phyloP scores from a whole-genome alignment of 83 land plant species.

The Picea engelmannii region DNA sequence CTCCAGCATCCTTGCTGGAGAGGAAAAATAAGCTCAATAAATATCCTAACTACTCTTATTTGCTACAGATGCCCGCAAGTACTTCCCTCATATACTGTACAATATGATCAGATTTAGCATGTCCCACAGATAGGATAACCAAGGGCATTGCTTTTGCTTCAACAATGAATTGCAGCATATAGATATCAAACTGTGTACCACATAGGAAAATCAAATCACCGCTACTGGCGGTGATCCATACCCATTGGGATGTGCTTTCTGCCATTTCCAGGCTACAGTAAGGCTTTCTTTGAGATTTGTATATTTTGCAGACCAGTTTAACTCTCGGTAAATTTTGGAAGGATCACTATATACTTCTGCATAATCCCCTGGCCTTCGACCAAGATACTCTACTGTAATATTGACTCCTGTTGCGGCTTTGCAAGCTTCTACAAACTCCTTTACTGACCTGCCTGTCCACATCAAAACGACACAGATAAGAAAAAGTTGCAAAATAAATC shows the following conservation, averaged over 20 bases:
- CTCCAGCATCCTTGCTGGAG: not conserved
- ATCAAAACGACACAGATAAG: not conserved
- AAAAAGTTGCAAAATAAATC: not conserved
- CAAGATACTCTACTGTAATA: slow-evolving; percentile 61
- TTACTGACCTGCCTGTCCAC: slow-evolving; percentile 78
- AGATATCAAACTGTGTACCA: not conserved
- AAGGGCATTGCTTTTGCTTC: not conserved
- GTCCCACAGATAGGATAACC: slow-evolving; percentile 6
- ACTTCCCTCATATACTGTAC: slow-evolving; percentile 8
- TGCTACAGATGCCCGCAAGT: slow-evolving; percentile 5
- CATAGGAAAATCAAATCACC: slow-evolving; percentile 5
- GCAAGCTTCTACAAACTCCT: slow-evolving; percentile 89
- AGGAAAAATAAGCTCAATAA: slow-evolving; percentile 9
- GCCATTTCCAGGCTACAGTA: slow-evolving; percentile 84
- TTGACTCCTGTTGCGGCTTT: slow-evolving; percentile 72
- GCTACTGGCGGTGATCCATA: slow-evolving; percentile 36
- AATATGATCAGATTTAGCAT: not conserved
- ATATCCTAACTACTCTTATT: slow-evolving; percentile 13
- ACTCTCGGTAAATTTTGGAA: slow-evolving; percentile 60
- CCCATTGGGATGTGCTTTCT: slow-evolving; percentile 60
- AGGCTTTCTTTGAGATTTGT: slow-evolving; percentile 66
- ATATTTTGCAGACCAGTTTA: slow-evolving; percentile 73
- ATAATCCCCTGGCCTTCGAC: slow-evolving; percentile 83
- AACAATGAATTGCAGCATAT: slow-evolving; percentile 10
- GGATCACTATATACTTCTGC: slow-evolving; percentile 90